phyloP scores from a whole-genome alignment of 768 basidiomycete genomes.

The Albatrellus ellisii region DNA sequence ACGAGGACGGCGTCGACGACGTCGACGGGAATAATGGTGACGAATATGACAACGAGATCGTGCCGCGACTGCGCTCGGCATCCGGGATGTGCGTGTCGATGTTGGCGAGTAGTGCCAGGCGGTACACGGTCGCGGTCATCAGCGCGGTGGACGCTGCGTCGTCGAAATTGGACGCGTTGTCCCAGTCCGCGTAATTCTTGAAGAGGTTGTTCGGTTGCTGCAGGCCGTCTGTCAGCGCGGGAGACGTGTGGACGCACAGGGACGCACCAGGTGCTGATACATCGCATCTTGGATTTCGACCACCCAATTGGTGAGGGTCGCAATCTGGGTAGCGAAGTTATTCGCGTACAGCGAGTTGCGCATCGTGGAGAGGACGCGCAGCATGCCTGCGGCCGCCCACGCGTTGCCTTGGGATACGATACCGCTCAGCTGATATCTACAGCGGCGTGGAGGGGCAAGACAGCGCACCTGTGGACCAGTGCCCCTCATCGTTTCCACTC shows the following conservation, averaged over 20 bases:
- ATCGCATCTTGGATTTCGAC: conserved; percentile 64
- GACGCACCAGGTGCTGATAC: conserved; percentile 44
- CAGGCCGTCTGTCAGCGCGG: conserved; percentile 7
- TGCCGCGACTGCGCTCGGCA: conserved; percentile 43
- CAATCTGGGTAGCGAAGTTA: conserved; percentile 35
- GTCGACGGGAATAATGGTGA: not conserved
- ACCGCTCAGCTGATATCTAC: not conserved
- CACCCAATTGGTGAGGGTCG: conserved; percentile 51
- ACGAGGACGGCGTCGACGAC: not conserved
- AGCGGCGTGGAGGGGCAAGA: not conserved
- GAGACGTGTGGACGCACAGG: not conserved
- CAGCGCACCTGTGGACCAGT: conserved; percentile 65
- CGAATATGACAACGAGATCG: conserved; percentile 15
- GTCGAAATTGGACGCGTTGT: conserved; percentile 36
- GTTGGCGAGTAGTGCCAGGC: conserved; percentile 42
- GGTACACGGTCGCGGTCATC: conserved; percentile 65
- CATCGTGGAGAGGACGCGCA: conserved; percentile 70
- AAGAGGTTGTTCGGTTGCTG: conserved; percentile 41
- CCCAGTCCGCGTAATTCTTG: conserved; percentile 57
- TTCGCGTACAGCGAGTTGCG: conserved; percentile 42
- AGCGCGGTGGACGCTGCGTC: conserved; percentile 67
- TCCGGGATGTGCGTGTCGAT: conserved; percentile 36
- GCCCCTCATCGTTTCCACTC: conserved; percentile 41
- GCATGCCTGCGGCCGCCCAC: conserved; percentile 84
- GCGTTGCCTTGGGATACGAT: conserved; percentile 47